phyloP scores from a whole-genome alignment of 169 alveolate species.

The Ichthyophthirius multifiliis region DNA sequence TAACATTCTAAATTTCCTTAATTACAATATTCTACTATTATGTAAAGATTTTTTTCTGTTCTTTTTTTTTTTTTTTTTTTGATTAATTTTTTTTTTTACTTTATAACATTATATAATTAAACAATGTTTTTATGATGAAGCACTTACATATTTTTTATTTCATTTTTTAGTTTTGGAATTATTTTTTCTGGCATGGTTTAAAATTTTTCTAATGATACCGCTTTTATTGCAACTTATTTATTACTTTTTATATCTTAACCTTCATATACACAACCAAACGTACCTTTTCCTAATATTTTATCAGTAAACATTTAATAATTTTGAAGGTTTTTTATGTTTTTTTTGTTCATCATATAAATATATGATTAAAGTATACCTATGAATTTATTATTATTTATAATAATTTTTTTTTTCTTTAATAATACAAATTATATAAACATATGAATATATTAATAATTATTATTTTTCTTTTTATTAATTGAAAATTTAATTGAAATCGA shows the following conservation, averaged over 20 bases:
- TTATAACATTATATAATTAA: neutral
- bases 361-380: too few relatives aligned
- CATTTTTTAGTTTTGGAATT: neutral
- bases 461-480: too few relatives aligned
- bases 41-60: neutral
- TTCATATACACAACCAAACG: neutral
- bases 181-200: neutral
- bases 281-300: slow-evolving; percentile 8
- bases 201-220: neutral
- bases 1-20: neutral
- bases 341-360: too few relatives aligned
- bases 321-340: neutral
- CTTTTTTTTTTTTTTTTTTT: neutral
- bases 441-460: too few relatives aligned
- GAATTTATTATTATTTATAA: too few relatives aligned
- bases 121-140: neutral
- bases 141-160: slow-evolving; percentile 7
- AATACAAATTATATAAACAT: too few relatives aligned
- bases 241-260: neutral
- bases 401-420: too few relatives aligned
- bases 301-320: neutral
- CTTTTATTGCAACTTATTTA: neutral
- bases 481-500: too few relatives aligned
- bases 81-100: neutral
- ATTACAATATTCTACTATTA: slow-evolving; percentile 9